Base-by-base conservation (phyloP, 2,329 filamentous ascomycete genomes). In the Penicillium vulpinum region DNA sequence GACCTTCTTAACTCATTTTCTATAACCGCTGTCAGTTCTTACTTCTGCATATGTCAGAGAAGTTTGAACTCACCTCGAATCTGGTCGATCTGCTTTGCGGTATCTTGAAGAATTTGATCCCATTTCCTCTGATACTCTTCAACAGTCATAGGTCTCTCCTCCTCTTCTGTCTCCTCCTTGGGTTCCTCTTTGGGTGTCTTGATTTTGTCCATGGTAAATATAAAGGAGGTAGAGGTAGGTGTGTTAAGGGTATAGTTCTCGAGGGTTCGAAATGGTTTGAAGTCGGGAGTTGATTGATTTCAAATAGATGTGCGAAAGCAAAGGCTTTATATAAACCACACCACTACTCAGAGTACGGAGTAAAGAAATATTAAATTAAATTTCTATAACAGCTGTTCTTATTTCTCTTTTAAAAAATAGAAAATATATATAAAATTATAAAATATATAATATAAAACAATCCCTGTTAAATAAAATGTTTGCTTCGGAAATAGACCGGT, bases 381-480 rank as follows among this genome's bases (percentile, higher is more conserved):
- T 29, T 9, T 24, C n/a, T 21, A 29, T 6, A 28, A 39, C 18
- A 26, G 24, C 26, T 45, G 21, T 38, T 26, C 18, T 9, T 31
- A 24, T 46, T 46, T 39, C 35, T 31, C 10, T n/a, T 28, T 51
- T 18, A 22, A 36, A 44, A 41, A 38, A 18, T 6, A 15, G 18
- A 28, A 2, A 28, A 28, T 45, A 44, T 33, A 15, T 24, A 46
- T 35, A 47, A 29, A 7, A 13, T 28, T 36, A 9, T 16, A 45
- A 56, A 44, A 31, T 38, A 48, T 18, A 31, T 24, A 46, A 43
- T 21, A 44, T 48, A 39, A 16, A 2, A 60, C 29, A 54, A 51
- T 16, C 31, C 24, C 26, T 51, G 57, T 39, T 41, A 48, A 59
- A 59, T 62, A 59, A n/a, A n/a, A 61, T 64, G 61, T 62, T 65